These are phyloP conservation scores for Ophiostoma quercus DNA, from an alignment of 2,329 filamentous ascomycete genomes.

Conservation along the genomic window DNA sequence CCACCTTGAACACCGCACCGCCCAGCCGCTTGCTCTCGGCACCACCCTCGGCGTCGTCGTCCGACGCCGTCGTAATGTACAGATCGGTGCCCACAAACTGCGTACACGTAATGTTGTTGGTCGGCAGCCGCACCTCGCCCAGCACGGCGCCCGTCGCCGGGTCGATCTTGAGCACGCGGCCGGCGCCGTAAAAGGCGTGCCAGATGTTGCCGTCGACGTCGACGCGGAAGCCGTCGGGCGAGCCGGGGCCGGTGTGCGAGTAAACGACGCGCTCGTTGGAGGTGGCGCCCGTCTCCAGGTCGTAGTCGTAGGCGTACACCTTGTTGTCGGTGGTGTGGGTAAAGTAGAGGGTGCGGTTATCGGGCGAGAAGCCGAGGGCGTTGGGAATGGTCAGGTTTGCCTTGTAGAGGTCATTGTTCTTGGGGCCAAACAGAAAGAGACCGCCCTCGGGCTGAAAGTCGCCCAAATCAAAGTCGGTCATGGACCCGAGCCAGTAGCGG, in stretches of 20 bases:
- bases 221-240: conserved; percentile 79
- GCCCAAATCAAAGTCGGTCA: conserved; percentile 66
- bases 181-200: conserved; percentile 78
- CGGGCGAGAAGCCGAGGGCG: conserved; percentile 72
- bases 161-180: conserved; percentile 68
- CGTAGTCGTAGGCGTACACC: conserved; percentile 72
- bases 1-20: conserved; percentile 68
- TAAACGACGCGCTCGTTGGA: conserved; percentile 69
- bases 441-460: conserved; percentile 55
- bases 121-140: conserved; percentile 71
- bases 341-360: conserved; percentile 71
- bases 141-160: conserved; percentile 60
- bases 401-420: neutral
- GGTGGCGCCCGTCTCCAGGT: conserved; percentile 56
- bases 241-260: conserved; percentile 57
- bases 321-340: conserved; percentile 68
- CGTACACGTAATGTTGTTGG: conserved; percentile 73
- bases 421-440: conserved; percentile 11
- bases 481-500: conserved; percentile 77
- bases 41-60: conserved; percentile 59
- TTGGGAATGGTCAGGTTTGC: conserved; percentile 73
- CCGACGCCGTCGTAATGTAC: conserved; percentile 70
- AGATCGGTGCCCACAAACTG: conserved; percentile 71
- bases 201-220: conserved; percentile 83
- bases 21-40: conserved; percentile 59